Conservation (phyloP, 257 asterid species). For the Fraxinus americana region DNA sequence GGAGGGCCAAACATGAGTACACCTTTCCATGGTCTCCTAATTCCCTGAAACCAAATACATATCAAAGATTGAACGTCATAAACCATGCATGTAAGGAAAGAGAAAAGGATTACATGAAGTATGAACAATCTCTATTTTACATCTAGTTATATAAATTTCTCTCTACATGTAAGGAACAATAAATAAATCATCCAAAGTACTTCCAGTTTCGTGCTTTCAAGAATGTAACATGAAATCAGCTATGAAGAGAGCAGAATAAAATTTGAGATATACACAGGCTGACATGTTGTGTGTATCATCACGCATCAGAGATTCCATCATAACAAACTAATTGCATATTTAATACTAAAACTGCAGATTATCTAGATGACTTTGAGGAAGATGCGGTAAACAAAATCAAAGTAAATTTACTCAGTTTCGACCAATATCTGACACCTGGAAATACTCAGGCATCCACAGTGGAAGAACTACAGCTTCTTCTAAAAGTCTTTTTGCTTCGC, state of each 20-base stretch:
- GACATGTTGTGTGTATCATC: background rate
- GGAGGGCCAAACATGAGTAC: constrained; percentile 99
- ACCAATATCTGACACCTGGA: constrained; percentile 53
- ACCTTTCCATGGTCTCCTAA: constrained; percentile 99
- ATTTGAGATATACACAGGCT: too few relatives aligned
- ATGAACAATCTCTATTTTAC: too few relatives aligned
- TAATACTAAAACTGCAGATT: constrained; percentile 1
- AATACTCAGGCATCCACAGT: constrained; percentile 98
- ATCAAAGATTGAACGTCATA: constrained; percentile 6
- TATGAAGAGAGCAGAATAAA: too few relatives aligned
- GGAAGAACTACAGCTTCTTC: constrained; percentile 99
- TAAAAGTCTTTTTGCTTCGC: constrained; percentile 92
- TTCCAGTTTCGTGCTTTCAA: background rate
- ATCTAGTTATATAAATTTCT: too few relatives aligned
- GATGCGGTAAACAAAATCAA: background rate
- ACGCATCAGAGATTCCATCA: background rate
- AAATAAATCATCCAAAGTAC: too few relatives aligned
- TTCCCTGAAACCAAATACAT: constrained; percentile 63
- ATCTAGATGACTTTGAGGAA: background rate
- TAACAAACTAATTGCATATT: constrained; percentile 4
- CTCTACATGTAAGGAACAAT: too few relatives aligned
- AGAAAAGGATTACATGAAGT: too few relatives aligned
- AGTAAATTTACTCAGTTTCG: constrained; percentile 17
- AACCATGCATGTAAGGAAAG: too few relatives aligned
- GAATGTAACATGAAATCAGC: constrained; percentile 1